Conservation (phyloP, 2,329 filamentous ascomycete species). For the Cadophora luteo-olivacea region DNA sequence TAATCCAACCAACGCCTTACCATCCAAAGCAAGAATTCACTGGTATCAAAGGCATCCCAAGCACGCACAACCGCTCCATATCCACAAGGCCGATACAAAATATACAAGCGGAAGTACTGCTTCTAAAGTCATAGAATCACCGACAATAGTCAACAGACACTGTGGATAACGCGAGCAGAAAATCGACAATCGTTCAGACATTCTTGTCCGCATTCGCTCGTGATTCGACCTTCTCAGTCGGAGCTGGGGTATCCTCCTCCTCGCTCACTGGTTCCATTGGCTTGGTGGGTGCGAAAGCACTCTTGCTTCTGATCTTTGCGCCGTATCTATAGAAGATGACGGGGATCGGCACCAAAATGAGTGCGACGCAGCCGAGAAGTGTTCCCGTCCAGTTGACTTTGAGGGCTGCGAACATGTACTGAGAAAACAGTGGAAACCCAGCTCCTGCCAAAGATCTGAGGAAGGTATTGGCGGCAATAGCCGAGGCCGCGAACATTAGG, state of each 20-base stretch:
- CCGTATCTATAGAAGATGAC: constrained; percentile 68
- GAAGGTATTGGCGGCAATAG: constrained; percentile 83
- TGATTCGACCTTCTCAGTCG: constrained; percentile 27
- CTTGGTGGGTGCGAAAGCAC: constrained; percentile 60
- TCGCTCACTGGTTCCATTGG: constrained; percentile 29
- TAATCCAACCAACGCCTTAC: constrained; percentile 10
- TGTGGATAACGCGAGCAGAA: background rate
- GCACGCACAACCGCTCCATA: background rate
- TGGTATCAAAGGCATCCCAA: constrained; percentile 11
- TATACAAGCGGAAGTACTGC: background rate
- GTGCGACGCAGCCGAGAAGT: constrained; percentile 65
- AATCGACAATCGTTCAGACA: background rate
- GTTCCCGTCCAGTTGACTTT: constrained; percentile 68
- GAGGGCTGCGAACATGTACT: constrained; percentile 70
- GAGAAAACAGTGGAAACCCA: constrained; percentile 80
- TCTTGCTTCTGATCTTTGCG: constrained; percentile 59
- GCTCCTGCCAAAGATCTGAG: constrained; percentile 80
- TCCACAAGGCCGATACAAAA: background rate
- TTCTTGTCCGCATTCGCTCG: constrained; percentile 16
- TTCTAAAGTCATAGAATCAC: background rate
- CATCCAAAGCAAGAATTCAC: background rate
- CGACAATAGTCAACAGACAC: background rate
- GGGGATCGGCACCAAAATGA: constrained; percentile 65
- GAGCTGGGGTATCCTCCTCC: constrained; percentile 29
- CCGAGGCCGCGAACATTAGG: constrained; percentile 69